Base-by-base conservation (phyloP, 495 filamentous ascomycete species). In the Platismatia glauca region DNA sequence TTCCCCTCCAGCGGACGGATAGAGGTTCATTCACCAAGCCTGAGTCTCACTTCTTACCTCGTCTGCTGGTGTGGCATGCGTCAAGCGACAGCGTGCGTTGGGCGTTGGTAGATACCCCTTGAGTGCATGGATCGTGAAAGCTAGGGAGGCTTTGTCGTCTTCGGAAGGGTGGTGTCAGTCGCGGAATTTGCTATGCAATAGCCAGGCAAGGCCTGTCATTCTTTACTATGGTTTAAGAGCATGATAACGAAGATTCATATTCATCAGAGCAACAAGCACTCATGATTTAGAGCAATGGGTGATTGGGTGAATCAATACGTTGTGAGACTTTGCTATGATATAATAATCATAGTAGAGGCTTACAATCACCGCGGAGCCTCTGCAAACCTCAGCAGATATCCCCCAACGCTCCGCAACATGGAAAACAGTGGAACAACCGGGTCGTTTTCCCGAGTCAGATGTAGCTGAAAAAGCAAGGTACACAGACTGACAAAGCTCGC, bases 401-500 rank as follows among this genome's bases (percentile, higher is more conserved):
- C 74, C 75, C 75, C 80, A 22, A 78, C 66, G 38, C 76, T 74
- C 56, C 73, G 75, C 22, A 74, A 75, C 63, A 86, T 75, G n/a
- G 79, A 74, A 62, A 86, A 79, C 9, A 87, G 68, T 4, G 87
- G 85, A 4, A 89, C 83, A 38, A 82, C 76, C 0, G 81, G 82
- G 65, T 86, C 83, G 67, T 86, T 84, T 59, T 80, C 79, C 29
- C 84, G 79, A 39, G 84, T 85, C 38, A 85, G 72, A 73, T 91
- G 86, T 43, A 89, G 75, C 65, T 90, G 85, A 13, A 86, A 71
- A 15, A 91, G 76, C 18, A 92, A 75, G 7, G 82, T 81, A 53
- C 84, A 83, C 82, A 91, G 85, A 76, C 82, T 89, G 67, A 89
- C 78, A 72, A 88, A 90, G 71, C 84, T 87, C 13, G 88, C 84